Base-by-base conservation (phyloP, 164 flowering plant species). In the Chimonanthus praecox region DNA sequence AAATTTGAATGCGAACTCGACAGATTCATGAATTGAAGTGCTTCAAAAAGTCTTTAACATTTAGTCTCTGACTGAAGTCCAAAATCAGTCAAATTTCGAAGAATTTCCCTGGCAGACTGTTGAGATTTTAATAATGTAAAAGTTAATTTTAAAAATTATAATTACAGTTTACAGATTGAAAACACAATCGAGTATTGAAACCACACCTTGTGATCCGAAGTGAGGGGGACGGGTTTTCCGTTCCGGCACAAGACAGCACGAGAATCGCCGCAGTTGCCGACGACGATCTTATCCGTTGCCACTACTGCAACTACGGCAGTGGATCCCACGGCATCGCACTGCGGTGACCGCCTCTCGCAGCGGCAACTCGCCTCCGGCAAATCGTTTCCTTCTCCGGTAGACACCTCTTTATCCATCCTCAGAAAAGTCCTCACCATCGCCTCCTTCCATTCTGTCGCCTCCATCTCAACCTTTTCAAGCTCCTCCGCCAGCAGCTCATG, bases 251-350 rank as follows among this genome's bases (percentile, higher is more conserved):
- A 83, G 1, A 92, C 92, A n/a, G 97, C 97, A 2, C 97, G 85
- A 0, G 98, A 94, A 64, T 94, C 98, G 45, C 97, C 97, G 61
- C 97, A 94, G 77, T 92, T 92, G 2, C 96, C 88, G 47, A 90
- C 92, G 61, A 88, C 61, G 75, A 94, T 89, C 71, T 87, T 86
- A 2, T 88, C 88, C 0, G 91, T 88, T 0, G 91, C 79, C 2
- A 94, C 86, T 4, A 94, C 73, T 0, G 97, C 85, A 6, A 90
- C 94, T 7, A 92, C 98, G 7, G 96, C 98, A 2, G 98, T 92
- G 2, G 98, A 92, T 71, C 97, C 98, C 3, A 94, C 98, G 49
- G 97, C 90, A 45, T 92, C 96, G 76, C 97, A 88, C 61, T 90
- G 87, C 5, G 94, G 93, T 10, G 87, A 75, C 75, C 81, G 93